Evolutionary conservation across 2,329 filamentous ascomycete genomes (phyloP), one percentile per base, ranked within the genome.

Genomic region (Aspergillus nomiae): DNA sequence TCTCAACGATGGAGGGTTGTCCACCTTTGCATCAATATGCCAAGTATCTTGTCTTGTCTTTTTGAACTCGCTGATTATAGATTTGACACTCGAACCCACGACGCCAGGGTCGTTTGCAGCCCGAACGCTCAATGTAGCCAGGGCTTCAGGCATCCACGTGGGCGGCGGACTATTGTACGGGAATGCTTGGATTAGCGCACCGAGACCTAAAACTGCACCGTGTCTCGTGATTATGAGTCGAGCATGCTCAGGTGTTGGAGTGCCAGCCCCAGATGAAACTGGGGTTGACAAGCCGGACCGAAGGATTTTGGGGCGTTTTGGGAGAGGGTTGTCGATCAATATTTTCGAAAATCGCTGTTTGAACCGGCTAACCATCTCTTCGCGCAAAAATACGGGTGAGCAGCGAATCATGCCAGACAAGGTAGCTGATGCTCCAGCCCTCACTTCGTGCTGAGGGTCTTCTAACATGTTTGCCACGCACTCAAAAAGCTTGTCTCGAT

Each of bases 11-110:
- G 67, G 58, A 54, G 38, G 24, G 19, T 56, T 58, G 79, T 87
- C 78, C 81, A 97, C 95, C 90, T 97, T 98, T 71, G 97, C 92
- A 81, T 99, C 95, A 64, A 97, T 94, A 72, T 90, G 90, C 95
- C 95, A 99, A 69, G 94, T 99, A 83, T 99, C 95, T 78, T 99
- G 95, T 76, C 95, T 89, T 53, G 95, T 99, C 87, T 99, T 99
- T 83, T 99, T 99, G 84, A 99, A 99, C 73, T 99, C 96, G 65
- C 93, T 93, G 68, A 99, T 82, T 41, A 97, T 94, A 21, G 86
- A 87, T 85, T 99, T 99, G 12, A 96, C 96, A 63, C 94, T 95
- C 80, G 96, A 97, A 3, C 95, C 95, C 60, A 99, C 94, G 63
- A 96, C 90, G 0, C 95, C 95, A 0, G 92, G 89, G 73, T 99